Base-by-base conservation (phyloP, 2,329 filamentous ascomycete genomes). In the Leptographium flavum region DNA sequence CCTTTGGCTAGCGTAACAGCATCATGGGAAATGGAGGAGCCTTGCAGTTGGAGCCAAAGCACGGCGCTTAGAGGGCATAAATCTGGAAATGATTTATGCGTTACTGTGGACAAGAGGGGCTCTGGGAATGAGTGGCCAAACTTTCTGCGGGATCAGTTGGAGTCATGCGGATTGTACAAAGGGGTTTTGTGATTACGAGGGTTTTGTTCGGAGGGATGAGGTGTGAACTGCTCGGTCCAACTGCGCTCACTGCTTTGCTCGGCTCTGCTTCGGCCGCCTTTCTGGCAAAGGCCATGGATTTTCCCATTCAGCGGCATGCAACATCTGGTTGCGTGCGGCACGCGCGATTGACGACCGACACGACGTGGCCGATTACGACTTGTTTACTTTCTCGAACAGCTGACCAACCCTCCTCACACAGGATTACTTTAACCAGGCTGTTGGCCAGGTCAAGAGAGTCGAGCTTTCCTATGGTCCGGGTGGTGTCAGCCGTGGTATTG, bases 361-460 rank as follows among this genome's bases (percentile, higher is more conserved):
- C 50, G 56, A 55, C 56, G 60, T 53, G 63, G n/a, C 23, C 39
- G 42, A 39, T 13, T n/a, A 46, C 58, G 55, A 58, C 57, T 53
- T 52, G 19, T 60, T 67, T 60, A 57, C 63, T 66, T 83, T 79
- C 69, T 58, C 45, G 51, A 49, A 53, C 44, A 50, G 49, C 84
- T 83, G 87, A 78, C 87, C 80, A 65, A 69, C 62, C 58, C 60
- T 69, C 70, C 63, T 64, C 66, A 64, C 65, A 65, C 87, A 98
- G 92, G 92, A 98, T 70, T 98, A 96, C 67, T 96, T 98, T 65
- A 68, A 73, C 59, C 82, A 86, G 60, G 83, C 85, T 57, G 79
- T 94, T 63, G 90, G 88, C 55, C 77, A 83, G 52, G 85, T 96
- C 66, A 95, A 93, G 75, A 83, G 76, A 65, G 86, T 93, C 52